A percentile compares a stretch with the other conserved stretches of the same genome.
Evolutionary conservation across 495 filamentous ascomycete genomes (phyloP).

Genomic region (Aspergillus campestris): DNA sequence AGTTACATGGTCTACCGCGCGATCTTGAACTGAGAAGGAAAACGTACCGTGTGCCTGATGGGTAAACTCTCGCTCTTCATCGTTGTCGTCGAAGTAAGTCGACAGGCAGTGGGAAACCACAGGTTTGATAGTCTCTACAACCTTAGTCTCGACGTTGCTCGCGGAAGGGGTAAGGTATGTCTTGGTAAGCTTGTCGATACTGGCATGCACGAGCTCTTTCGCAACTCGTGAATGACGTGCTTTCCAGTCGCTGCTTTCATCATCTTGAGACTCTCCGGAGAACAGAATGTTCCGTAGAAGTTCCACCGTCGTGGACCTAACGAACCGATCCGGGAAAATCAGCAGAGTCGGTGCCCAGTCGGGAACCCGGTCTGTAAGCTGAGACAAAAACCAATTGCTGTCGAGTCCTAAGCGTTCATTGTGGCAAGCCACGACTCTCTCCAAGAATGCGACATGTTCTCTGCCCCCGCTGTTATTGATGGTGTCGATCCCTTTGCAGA

Average conservation of each 20-base stretch:
- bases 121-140: conserved; percentile 26
- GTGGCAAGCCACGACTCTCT: conserved; percentile 25
- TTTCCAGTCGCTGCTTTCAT: conserved; percentile 16
- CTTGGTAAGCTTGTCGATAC: conserved; percentile 26
- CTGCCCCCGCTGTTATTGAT: conserved; percentile 47
- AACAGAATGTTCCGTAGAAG: conserved; percentile 52
- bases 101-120: conserved; percentile 37
- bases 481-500: conserved; percentile 47
- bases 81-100: conserved; percentile 31
- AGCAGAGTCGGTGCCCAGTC: conserved; percentile 63
- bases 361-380: conserved; percentile 46
- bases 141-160: conserved; percentile 26
- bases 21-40: background rate
- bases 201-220: conserved; percentile 25
- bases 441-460: conserved; percentile 55
- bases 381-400: conserved; percentile 26
- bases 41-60: conserved; percentile 31
- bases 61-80: conserved; percentile 31
- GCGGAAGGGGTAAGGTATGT: conserved; percentile 18
- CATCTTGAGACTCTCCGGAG: conserved; percentile 22
- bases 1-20: background rate
- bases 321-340: conserved; percentile 47
- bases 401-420: conserved; percentile 33
- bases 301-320: conserved; percentile 46
- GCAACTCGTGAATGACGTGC: conserved; percentile 19